These are phyloP conservation scores for Sedum album DNA, from an alignment of 164 flowering plant genomes.

Conservation along the genomic window DNA sequence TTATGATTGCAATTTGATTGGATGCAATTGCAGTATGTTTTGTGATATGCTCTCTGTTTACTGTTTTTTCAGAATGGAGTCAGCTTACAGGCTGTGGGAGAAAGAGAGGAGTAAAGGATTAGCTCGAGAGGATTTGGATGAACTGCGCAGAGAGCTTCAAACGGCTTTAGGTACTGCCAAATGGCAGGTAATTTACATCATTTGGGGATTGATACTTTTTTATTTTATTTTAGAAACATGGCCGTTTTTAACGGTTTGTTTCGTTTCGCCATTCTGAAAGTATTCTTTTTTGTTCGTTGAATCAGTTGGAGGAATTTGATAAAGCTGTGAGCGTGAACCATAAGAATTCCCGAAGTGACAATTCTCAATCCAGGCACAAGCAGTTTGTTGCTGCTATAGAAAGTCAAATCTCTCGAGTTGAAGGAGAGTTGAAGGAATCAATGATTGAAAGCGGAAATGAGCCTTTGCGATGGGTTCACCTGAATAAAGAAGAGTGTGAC, in stretches of 20 bases:
- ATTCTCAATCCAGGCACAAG: constrained; percentile 43
- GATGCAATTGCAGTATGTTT: not conserved
- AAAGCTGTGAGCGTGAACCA: constrained; percentile 63
- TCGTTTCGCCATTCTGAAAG: not conserved
- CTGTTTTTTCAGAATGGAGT: constrained; percentile 59
- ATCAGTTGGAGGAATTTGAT: constrained; percentile 85
- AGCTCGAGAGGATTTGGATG: constrained; percentile 28
- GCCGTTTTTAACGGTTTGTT: constrained; percentile 6
- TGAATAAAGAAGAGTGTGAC: constrained; percentile 68
- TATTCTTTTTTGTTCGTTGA: constrained; percentile 2
- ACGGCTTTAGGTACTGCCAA: constrained; percentile 81
- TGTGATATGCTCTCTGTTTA: not conserved
- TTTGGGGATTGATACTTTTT: not conserved
- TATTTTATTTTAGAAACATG: not conserved
- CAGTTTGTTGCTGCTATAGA: constrained; percentile 63
- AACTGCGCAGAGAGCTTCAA: constrained; percentile 59
- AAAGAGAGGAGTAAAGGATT: constrained; percentile 45
- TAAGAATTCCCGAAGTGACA: constrained; percentile 34
- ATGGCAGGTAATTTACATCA: constrained; percentile 63
- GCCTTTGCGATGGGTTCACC: constrained; percentile 68
- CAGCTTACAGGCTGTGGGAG: constrained; percentile 67
- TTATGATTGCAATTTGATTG: too few relatives aligned
- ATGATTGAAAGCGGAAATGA: constrained; percentile 42
- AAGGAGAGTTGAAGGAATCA: constrained; percentile 41
- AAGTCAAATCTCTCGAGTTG: constrained; percentile 55